A percentile compares a stretch with the other conserved stretches of the same genome.
These are phyloP conservation scores for Incumbomyces lentus DNA, from an alignment of 2,329 filamentous ascomycete species.

Conservation along the genomic window DNA sequence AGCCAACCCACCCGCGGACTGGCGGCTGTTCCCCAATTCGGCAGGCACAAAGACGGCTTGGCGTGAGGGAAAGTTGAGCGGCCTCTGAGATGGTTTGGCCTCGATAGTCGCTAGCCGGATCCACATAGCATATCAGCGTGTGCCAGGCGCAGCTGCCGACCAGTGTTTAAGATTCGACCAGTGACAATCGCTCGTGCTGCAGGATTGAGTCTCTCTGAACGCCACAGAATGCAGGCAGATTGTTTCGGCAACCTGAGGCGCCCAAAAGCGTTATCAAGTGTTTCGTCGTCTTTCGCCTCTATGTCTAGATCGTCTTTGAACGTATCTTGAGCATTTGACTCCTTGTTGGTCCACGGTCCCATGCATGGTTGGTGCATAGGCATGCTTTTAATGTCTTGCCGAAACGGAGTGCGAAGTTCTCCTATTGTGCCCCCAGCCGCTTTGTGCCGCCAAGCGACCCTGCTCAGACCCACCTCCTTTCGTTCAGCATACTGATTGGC, in stretches of 20 bases:
- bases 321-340: background rate
- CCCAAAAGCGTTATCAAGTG: background rate
- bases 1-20: background rate
- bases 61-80: background rate
- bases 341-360: background rate
- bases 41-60: background rate
- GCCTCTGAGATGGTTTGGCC: background rate
- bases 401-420: background rate
- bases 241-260: background rate
- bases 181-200: background rate
- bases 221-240: background rate
- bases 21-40: background rate
- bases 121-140: background rate
- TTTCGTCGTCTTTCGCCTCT: background rate
- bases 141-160: constrained; percentile 5
- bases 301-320: background rate
- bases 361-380: background rate
- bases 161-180: background rate
- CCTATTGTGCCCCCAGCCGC: background rate
- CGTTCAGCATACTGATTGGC: background rate
- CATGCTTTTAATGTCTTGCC: background rate
- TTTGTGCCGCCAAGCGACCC: constrained; percentile 5
- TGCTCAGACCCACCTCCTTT: background rate
- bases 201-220: too few relatives aligned
- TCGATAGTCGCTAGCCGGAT: background rate